Base-by-base conservation (phyloP, 2,329 filamentous ascomycete genomes). In the Emergomyces africanus region DNA sequence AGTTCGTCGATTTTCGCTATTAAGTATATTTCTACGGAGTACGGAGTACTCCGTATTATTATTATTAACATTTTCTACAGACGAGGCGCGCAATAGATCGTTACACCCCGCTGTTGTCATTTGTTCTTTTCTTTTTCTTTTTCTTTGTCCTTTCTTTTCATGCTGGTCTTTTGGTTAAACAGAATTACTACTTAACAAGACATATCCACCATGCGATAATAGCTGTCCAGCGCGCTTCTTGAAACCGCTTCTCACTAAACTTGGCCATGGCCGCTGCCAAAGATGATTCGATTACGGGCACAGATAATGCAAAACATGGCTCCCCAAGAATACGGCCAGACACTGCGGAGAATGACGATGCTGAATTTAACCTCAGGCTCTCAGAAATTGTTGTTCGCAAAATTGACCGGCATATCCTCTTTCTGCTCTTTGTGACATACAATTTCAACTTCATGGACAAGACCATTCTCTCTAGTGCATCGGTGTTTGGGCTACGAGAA, bases 401-500 rank as follows among this genome's bases (percentile, higher is more conserved):
- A 67, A 83, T 85, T 60, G 83, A 85, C 66, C 71, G 69, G 62
- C 71, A 72, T 14, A 70, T 85, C 10, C 77, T 85, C 5, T 81
- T 82, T 0, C 69, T 84, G 12, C 68, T 84, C 10, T 83, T 83
- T 61, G 63, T 79, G 48, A 82, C 79, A 0, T 84, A 84, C 65
- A 79, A 79, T 71, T 67, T 84, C 62, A 82, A 83, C 64, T 84
- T 83, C 60, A 81, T 84, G 74, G 82, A 85, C 68, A 85, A 85
- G 66, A 78, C 77, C 0, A 81, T 81, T 59, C 66, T 83, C 1
- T 80, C 79, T 0, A 80, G 76, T 59, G 81, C 81, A 0, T 73
- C 80, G 2, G 80, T 83, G 0, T 83, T 83, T 62, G 81, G 79
- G 0, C 65, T 82, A 14, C 70, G 71, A 1, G 70, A 79, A 1